phyloP scores from a whole-genome alignment of 2,329 filamentous ascomycete genomes.

The Apiospora sp. region DNA sequence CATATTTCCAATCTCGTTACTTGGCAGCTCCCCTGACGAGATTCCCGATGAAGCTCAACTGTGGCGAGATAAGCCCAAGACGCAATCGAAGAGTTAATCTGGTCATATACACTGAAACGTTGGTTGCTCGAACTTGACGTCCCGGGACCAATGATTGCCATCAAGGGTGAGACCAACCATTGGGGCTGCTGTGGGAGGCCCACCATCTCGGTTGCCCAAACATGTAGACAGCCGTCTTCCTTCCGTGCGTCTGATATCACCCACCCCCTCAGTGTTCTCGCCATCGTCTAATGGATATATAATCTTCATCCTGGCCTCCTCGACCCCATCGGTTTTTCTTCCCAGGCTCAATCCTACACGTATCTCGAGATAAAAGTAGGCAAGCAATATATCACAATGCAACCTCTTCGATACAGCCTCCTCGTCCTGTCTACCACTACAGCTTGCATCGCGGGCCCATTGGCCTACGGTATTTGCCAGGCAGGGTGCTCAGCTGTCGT shows the following conservation, averaged over 20 bases:
- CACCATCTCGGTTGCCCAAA: neutral
- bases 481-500: constrained; percentile 53
- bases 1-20: neutral
- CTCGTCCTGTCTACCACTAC: constrained; percentile 24
- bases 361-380: neutral
- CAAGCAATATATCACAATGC: neutral
- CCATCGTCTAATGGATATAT: neutral
- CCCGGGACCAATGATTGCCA: neutral
- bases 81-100: neutral
- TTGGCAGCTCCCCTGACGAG: neutral
- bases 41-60: neutral
- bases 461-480: constrained; percentile 55
- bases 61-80: neutral
- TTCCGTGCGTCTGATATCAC: neutral
- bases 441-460: constrained; percentile 21
- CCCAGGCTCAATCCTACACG: neutral
- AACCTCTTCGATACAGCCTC: neutral
- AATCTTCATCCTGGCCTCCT: neutral
- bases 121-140: neutral
- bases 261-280: neutral
- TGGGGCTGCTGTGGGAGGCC: constrained; percentile 6
- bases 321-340: neutral
- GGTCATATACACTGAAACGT: neutral
- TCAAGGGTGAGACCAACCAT: neutral
- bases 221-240: neutral